These are phyloP conservation scores for Russula earlei DNA, from an alignment of 768 basidiomycete species.

Conservation along the genomic window DNA sequence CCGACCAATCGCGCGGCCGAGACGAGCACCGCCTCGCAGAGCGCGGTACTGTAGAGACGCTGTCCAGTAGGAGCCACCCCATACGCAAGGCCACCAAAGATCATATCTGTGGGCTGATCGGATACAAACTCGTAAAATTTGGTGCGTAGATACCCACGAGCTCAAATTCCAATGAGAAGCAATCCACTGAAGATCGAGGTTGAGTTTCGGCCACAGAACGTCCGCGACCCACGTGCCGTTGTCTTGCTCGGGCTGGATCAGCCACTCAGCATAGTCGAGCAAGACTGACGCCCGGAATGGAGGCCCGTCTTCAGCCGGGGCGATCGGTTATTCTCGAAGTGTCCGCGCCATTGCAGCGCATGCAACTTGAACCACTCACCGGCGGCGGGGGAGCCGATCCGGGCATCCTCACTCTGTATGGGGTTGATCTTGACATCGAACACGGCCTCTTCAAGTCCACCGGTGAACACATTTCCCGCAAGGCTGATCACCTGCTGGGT, in stretches of 20 bases:
- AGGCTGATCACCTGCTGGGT: conserved; percentile 9
- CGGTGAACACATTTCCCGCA: conserved; percentile 7
- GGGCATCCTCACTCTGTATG: background rate
- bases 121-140: background rate
- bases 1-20: conserved; percentile 5
- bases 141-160: background rate
- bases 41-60: conserved; percentile 13
- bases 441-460: conserved; percentile 10
- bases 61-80: conserved; percentile 12
- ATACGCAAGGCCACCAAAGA: conserved; percentile 11
- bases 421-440: conserved; percentile 5
- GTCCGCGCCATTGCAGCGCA: too few species aligned
- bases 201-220: conserved; percentile 9
- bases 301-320: background rate
- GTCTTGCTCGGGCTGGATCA: conserved; percentile 8
- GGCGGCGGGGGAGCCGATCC: conserved; percentile 10
- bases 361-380: background rate
- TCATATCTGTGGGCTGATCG: background rate
- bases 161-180: conserved; percentile 7
- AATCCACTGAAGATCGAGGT: conserved; percentile 15
- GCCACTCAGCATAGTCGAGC: conserved; percentile 6
- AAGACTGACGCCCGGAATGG: conserved; percentile 10
- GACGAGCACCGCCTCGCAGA: conserved; percentile 10
- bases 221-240: conserved; percentile 15
- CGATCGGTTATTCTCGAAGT: background rate